These are phyloP conservation scores for Fusarium penzigii DNA, from an alignment of 2,329 filamentous ascomycete species.

Conservation along the genomic window DNA sequence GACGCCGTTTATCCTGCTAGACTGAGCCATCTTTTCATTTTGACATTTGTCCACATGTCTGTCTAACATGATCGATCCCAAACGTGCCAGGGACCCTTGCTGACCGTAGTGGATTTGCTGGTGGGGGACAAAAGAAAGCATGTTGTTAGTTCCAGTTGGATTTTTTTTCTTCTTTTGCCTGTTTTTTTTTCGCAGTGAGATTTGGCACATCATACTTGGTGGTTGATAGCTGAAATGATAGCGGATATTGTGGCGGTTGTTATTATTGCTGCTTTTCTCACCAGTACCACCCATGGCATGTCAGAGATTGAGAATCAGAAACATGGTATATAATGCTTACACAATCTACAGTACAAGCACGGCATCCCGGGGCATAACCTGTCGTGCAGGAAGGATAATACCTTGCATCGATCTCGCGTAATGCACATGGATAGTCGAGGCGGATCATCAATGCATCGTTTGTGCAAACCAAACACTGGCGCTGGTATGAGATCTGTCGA, in stretches of 20 bases:
- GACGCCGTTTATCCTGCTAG: neutral
- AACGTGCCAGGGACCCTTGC: neutral
- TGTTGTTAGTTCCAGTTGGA: no score
- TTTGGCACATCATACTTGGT: no score
- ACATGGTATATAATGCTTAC: neutral
- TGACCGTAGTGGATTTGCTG: neutral
- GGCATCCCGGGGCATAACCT: constrained; percentile 6
- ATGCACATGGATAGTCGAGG: constrained; percentile 18
- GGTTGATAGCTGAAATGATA: no score
- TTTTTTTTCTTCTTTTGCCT: no score
- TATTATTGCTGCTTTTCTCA: no score
- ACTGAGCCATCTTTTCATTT: neutral
- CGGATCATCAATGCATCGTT: constrained; percentile 30
- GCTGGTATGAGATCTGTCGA: constrained; percentile 4
- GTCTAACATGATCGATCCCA: neutral
- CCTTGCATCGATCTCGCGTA: constrained; percentile 29
- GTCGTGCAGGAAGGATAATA: constrained; percentile 27
- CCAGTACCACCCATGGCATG: no score
- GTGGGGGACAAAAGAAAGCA: neutral
- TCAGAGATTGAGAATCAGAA: neutral
- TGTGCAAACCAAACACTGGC: constrained; percentile 24
- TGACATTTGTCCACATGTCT: neutral
- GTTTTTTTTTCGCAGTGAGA: no score
- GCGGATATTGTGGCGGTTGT: no score
- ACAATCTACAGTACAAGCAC: constrained; percentile 1